Evolutionary conservation across 2,329 filamentous ascomycete species (phyloP), one percentile per base, ranked within the genome.

Genomic region (Hypoxylon sp.): DNA sequence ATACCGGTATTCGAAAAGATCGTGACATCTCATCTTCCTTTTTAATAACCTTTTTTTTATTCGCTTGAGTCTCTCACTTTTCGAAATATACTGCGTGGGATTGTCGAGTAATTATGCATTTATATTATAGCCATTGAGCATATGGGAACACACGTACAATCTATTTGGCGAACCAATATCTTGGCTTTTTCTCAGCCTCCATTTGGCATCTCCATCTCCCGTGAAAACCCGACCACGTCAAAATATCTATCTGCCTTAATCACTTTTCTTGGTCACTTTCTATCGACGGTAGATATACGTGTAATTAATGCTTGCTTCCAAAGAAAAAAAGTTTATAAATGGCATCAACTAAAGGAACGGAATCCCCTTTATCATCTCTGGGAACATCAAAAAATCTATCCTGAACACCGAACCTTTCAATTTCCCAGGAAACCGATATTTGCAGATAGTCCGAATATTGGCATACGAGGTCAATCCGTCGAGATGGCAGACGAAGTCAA

Each of bases 401-500:
- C n/a, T n/a, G n/a, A n/a, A n/a, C n/a, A n/a, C n/a, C n/a, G n/a
- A n/a, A n/a, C 12, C 16, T 6, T 20, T 32, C 29, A 17, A 27
- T 4, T 36, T 15, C 23, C 5, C 16, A 19, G 19, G 35, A 40
- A 23, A 35, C 17, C 26, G 9, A 30, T 25, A n/a, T n/a, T n/a
- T n/a, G n/a, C 12, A 25, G 25, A 25, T 12, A 47, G 20, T 25
- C 36, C 34, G 42, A 16, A 31, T 27, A 29, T 7, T 12, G 31
- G 12, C 8, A 13, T 13, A 7, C 21, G 11, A 15, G 11, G 12
- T 20, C 13, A 19, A 43, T 23, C 29, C n/a, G 5, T 25, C 29
- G 38, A 50, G 27, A 66, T 65, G 63, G 32, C 61, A 7, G 48
- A 59, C n/a, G n/a, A n/a, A n/a, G n/a, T n/a, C n/a, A n/a, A 43